These are phyloP conservation scores for Fraxinus cuspidata DNA, from an alignment of 257 asterid genomes.

Conservation along the genomic window DNA sequence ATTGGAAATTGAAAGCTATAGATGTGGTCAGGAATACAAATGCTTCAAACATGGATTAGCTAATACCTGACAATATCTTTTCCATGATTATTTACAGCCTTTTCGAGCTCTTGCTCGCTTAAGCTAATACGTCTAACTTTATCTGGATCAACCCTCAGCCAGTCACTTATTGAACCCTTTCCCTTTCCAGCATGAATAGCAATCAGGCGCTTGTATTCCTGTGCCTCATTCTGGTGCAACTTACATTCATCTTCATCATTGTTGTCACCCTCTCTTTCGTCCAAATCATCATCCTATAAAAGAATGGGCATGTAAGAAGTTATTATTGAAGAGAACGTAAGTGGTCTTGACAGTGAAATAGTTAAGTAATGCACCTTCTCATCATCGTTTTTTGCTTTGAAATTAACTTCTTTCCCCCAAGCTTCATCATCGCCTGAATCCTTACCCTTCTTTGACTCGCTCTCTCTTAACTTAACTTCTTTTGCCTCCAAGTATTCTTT, in stretches of 20 bases:
- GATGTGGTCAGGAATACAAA: background rate
- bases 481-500: conserved; percentile 55
- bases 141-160: conserved; percentile 45
- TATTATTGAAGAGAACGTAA: background rate
- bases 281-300: conserved; percentile 43
- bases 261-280: conserved; percentile 43
- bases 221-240: conserved; percentile 33
- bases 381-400: conserved; percentile 25
- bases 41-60: background rate
- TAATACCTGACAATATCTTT: conserved; percentile 63
- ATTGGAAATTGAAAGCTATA: background rate
- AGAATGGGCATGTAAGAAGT: conserved; percentile 11
- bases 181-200: conserved; percentile 66
- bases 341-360: background rate
- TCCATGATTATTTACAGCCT: conserved; percentile 44
- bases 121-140: conserved; percentile 63
- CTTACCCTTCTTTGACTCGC: conserved; percentile 30
- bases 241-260: conserved; percentile 46
- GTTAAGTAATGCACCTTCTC: conserved; percentile 43
- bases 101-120: conserved; percentile 48
- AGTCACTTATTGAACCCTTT: conserved; percentile 48
- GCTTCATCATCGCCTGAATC: conserved; percentile 34
- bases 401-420: conserved; percentile 45
- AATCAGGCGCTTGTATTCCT: conserved; percentile 45
- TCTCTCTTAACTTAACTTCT: conserved; percentile 33